phyloP scores from a whole-genome alignment of 805 yeast species.

The Saturnispora silvae region DNA sequence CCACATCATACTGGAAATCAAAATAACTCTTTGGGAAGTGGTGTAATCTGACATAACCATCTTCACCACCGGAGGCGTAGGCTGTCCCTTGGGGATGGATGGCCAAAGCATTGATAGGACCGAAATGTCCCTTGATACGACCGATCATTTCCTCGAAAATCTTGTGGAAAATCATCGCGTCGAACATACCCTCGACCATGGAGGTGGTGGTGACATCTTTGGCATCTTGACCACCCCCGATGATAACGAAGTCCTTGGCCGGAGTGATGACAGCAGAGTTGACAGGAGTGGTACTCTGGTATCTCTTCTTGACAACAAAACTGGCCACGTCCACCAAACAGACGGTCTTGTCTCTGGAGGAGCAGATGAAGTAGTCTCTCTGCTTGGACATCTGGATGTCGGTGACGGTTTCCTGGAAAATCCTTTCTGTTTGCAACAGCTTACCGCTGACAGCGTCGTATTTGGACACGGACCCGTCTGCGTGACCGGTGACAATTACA shows the following conservation, averaged over 20 bases:
- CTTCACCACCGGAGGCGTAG: slow-evolving; percentile 97
- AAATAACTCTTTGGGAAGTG: slow-evolving; percentile 85
- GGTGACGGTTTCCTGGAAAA: slow-evolving; percentile 71
- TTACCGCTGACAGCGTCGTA: slow-evolving; percentile 72
- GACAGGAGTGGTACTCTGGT: slow-evolving; percentile 83
- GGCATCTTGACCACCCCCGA: slow-evolving; percentile 99
- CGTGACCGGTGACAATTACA: slow-evolving; percentile 76
- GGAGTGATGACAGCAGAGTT: slow-evolving; percentile 95
- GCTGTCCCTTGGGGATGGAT: slow-evolving; percentile 90
- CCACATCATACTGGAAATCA: slow-evolving; percentile 89
- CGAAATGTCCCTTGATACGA: slow-evolving; percentile 96
- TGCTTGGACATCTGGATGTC: slow-evolving; percentile 89
- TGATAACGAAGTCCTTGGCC: slow-evolving; percentile 76
- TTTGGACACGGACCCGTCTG: slow-evolving; percentile 75
- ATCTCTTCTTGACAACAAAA: slow-evolving; percentile 61
- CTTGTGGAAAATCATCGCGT: slow-evolving; percentile 92
- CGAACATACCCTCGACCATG: slow-evolving; percentile 88
- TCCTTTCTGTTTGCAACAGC: slow-evolving; percentile 42
- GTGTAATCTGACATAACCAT: slow-evolving; percentile 92
- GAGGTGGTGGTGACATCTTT: slow-evolving; percentile 97
- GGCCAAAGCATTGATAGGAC: slow-evolving; percentile 91
- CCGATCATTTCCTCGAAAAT: slow-evolving; percentile 93
- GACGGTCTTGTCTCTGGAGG: slow-evolving; percentile 87
- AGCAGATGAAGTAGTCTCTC: slow-evolving; percentile 78
- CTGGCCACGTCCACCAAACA: slow-evolving; percentile 68